phyloP scores from a whole-genome alignment of 108 stramenopile genomes.

The Fistulifera pelliculosa region DNA sequence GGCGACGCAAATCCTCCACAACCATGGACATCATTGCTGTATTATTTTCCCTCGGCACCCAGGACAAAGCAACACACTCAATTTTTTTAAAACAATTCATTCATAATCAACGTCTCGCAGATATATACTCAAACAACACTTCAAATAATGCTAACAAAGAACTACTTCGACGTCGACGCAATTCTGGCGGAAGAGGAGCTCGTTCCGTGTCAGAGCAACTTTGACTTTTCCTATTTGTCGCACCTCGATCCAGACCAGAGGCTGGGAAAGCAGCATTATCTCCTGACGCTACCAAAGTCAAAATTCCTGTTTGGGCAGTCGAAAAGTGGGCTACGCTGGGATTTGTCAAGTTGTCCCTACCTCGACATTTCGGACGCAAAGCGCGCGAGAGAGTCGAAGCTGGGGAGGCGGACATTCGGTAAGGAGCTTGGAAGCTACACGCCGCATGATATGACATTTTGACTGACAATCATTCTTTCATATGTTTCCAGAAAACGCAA shows the following conservation, averaged over 20 bases:
- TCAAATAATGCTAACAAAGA: too few relatives aligned
- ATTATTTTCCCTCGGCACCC: too few relatives aligned
- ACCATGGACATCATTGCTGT: too few relatives aligned
- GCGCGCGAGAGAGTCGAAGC: conserved; percentile 69
- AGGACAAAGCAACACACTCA: too few relatives aligned
- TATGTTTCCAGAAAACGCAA: conserved; percentile 56
- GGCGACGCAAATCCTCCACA: too few relatives aligned
- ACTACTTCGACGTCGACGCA: conserved; percentile 87
- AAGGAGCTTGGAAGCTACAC: background rate
- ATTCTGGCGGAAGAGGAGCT: conserved; percentile 94
- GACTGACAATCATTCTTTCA: too few relatives aligned
- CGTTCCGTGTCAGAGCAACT: conserved; percentile 69
- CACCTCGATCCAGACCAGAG: conserved; percentile 74
- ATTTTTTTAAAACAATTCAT: too few relatives aligned
- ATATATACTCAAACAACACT: too few relatives aligned
- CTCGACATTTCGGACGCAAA: conserved; percentile 49
- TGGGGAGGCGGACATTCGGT: conserved; percentile 37
- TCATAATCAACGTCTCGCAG: too few relatives aligned
- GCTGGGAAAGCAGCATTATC: conserved; percentile 4
- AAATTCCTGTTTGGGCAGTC: conserved; percentile 74
- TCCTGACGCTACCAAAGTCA: conserved; percentile 51
- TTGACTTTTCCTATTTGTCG: conserved; percentile 73
- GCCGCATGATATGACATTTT: too few relatives aligned
- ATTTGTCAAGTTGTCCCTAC: conserved; percentile 48
- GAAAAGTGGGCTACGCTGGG: conserved; percentile 68